Evolutionary conservation across 2,329 filamentous ascomycete genomes (phyloP).

Genomic region (Cylindrodendrum hubeiense): DNA sequence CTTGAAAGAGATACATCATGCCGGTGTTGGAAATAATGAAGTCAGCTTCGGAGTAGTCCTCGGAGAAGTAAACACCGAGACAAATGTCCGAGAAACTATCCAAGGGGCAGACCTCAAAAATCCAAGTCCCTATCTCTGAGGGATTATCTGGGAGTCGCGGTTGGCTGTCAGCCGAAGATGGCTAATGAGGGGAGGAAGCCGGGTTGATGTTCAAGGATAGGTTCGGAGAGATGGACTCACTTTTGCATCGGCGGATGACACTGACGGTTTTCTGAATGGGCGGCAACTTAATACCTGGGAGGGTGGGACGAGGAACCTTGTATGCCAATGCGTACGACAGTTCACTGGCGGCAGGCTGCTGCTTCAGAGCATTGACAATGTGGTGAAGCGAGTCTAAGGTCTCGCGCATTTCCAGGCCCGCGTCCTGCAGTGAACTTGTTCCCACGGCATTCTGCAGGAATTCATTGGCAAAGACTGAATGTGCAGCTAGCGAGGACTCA

Average conservation of each 20-base stretch:
- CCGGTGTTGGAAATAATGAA: constrained; percentile 51
- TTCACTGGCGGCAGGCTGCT: constrained; percentile 39
- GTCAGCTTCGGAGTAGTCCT: constrained; percentile 47
- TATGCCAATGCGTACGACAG: constrained; percentile 42
- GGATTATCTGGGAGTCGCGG: constrained; percentile 27
- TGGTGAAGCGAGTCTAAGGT: constrained; percentile 51
- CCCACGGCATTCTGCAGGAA: constrained; percentile 55
- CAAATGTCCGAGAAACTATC: constrained; percentile 49
- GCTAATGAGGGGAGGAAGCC: neutral
- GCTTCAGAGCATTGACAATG: constrained; percentile 41
- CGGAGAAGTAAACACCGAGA: constrained; percentile 50
- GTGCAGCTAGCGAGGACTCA: constrained; percentile 59
- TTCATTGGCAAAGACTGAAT: constrained; percentile 60
- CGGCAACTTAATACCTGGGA: constrained; percentile 36
- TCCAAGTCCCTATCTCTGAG: constrained; percentile 42
- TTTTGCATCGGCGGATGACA: constrained; percentile 35
- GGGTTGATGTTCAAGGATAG: neutral
- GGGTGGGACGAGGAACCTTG: constrained; percentile 32
- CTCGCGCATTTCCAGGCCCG: constrained; percentile 49
- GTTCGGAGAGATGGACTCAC: constrained; percentile 21
- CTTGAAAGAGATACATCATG: constrained; percentile 47
- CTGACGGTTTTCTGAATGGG: constrained; percentile 41
- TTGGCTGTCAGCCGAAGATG: constrained; percentile 6
- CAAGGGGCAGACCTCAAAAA: constrained; percentile 45
- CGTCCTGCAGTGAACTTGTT: constrained; percentile 42